phyloP scores from a whole-genome alignment of 1,139 yeast genomes.

The Candida frijolesensis region DNA sequence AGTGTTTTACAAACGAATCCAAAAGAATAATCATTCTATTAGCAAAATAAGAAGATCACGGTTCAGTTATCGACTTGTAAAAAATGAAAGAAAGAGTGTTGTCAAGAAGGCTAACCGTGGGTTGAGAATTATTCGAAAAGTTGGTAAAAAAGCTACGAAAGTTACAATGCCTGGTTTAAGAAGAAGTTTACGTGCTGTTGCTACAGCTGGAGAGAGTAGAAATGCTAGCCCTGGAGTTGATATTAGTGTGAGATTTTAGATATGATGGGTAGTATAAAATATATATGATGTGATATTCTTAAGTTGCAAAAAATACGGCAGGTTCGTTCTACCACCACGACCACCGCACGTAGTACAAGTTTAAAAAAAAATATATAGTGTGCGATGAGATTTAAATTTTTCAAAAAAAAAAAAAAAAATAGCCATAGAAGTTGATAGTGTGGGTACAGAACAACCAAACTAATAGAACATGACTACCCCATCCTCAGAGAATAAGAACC shows the following conservation, averaged over 20 bases:
- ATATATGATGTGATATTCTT: background rate
- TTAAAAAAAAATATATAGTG: background rate
- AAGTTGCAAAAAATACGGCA: no score
- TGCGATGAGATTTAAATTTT: conserved; percentile 9
- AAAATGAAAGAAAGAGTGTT: conserved; percentile 13
- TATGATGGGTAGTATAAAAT: background rate
- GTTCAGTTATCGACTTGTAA: conserved; percentile 23
- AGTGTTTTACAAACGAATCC: conserved; percentile 20
- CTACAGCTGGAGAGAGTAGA: background rate
- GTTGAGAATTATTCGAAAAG: conserved; percentile 24
- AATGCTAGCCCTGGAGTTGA: background rate
- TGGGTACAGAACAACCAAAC: background rate
- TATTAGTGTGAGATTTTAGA: conserved; percentile 18
- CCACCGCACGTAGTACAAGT: background rate
- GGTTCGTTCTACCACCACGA: background rate
- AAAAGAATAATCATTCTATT: conserved; percentile 20
- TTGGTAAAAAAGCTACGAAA: conserved; percentile 27
- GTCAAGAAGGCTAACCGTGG: conserved; percentile 27
- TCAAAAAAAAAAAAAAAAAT: background rate
- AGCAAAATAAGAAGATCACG: conserved; percentile 29
- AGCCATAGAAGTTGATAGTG: background rate
- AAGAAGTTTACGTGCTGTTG: conserved; percentile 8
- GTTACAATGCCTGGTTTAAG: conserved; percentile 25
- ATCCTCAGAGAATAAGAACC: conserved; percentile 33
- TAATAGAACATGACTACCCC: background rate